Evolutionary conservation across 176 grass and related monocot species (phyloP), one percentile per base, ranked within the genome.

Genomic region (Dendrocalamus sinicus): DNA sequence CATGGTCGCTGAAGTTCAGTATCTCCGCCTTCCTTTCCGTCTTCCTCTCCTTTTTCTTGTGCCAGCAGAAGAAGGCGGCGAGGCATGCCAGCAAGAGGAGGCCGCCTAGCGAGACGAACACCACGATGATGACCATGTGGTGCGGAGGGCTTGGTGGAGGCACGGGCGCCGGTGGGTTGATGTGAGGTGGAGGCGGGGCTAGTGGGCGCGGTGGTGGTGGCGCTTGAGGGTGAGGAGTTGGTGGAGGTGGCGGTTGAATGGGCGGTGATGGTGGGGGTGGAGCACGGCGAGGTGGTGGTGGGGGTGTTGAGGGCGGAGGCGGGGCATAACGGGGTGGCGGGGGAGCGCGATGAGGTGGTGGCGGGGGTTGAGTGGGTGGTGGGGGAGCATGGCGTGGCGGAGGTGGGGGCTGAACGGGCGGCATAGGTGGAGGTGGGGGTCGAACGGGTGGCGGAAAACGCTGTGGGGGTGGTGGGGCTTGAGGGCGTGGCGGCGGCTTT

Each of bases 1-100:
- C 84, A 17, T 83, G 89, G 63, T 91, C 92, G 37, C 90, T 84
- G 26, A 86, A 84, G 77, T 95, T 93, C 13, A 90, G 45, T 2
- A 87, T 28, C 85, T 95, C 92, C 0, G 81, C 73, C 79, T 89
- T 89, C 17, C 41, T 72, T 16, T 72, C 91, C 0, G 57, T 53
- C 89, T 55, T 88, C 75, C 69, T 86, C 51, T 60, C 70, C 77
- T 65, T 91, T 64, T 90, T 97, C 89, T 94, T 94, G 67, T 93
- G 86, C 78, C 78, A 97, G 75, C 92, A 97, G 51, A 88, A 87
- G 48, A 91, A 58, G 1, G 89, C 81, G 6, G 91, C 92, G 10
- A 97, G 89, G 65, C 91, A 91, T 12, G 87, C 92, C 1, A 97
- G 82, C 17, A 97, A 68, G 39, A 97, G 81, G 20, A 97, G 69